Percentiles rank a stretch among this genome's conserved stretches.
Evolutionary conservation across 768 basidiomycete genomes (phyloP).

Genomic region (Tylopilus intermedius): DNA sequence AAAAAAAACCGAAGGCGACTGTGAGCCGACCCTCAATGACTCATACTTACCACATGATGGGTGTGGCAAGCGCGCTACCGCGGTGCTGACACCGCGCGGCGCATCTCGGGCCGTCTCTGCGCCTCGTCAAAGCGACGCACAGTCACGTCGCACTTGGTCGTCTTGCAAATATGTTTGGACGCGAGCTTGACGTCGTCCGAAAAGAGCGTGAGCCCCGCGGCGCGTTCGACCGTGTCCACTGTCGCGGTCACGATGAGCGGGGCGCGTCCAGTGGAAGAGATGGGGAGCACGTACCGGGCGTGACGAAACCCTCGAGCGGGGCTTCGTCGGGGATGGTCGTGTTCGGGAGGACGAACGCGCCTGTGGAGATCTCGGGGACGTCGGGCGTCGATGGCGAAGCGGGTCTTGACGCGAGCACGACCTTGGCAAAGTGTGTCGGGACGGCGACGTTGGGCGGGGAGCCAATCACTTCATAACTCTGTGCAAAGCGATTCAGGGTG

Average conservation of each 20-base stretch:
- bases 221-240: constrained; percentile 92
- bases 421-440: constrained; percentile 98
- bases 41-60: background rate
- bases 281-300: constrained; percentile 53
- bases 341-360: constrained; percentile 96
- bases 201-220: constrained; percentile 85
- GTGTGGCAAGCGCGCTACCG: background rate
- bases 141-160: constrained; percentile 82
- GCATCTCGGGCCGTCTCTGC: constrained; percentile 56
- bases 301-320: constrained; percentile 73
- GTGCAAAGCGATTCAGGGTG: background rate
- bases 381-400: constrained; percentile 68
- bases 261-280: background rate
- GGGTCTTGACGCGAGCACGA: constrained; percentile 75
- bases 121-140: constrained; percentile 90
- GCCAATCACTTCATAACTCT: constrained; percentile 96
- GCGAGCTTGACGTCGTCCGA: constrained; percentile 68
- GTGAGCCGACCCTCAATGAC: background rate
- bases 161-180: constrained; percentile 85
- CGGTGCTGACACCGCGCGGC: constrained; percentile 49
- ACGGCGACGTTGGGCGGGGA: constrained; percentile 85
- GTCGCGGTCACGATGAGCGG: background rate
- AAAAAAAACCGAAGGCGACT: background rate
- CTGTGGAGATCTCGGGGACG: constrained; percentile 72
- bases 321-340: constrained; percentile 84